These are phyloP conservation scores for Suillus brevipes DNA, from an alignment of 768 basidiomycete genomes.

Conservation along the genomic window DNA sequence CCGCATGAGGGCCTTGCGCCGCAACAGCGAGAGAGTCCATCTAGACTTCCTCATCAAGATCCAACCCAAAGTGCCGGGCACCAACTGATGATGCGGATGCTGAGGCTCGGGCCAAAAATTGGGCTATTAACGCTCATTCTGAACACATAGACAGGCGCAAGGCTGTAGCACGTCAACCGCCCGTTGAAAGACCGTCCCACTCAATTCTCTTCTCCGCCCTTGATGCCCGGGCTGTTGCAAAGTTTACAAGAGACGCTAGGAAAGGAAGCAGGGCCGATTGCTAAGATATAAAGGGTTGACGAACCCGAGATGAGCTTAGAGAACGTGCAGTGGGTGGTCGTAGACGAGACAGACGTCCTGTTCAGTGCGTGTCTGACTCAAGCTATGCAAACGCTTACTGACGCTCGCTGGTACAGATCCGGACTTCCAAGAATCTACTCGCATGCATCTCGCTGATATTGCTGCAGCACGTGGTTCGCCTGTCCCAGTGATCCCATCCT, in stretches of 20 bases:
- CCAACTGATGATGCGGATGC: not conserved
- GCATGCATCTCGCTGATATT: constrained; percentile 68
- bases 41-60: not conserved
- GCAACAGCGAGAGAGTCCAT: not conserved
- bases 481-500: constrained; percentile 17
- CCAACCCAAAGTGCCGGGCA: not conserved
- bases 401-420: constrained; percentile 49
- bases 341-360: constrained; percentile 90
- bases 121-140: constrained; percentile 14
- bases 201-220: constrained; percentile 64
- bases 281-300: constrained; percentile 37
- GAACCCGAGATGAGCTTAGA: constrained; percentile 62
- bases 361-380: constrained; percentile 55
- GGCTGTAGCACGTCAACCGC: constrained; percentile 1
- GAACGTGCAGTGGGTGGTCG: constrained; percentile 82
- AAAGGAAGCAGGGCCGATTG: constrained; percentile 57
- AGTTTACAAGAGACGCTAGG: constrained; percentile 63
- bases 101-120: constrained; percentile 10
- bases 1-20: constrained; percentile 22
- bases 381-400: not conserved
- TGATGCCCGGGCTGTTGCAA: constrained; percentile 62
- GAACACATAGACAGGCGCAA: constrained; percentile 14
- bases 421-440: constrained; percentile 78
- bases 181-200: constrained; percentile 31
- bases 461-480: constrained; percentile 49